Evolutionary conservation across 1,139 yeast species (phyloP), one percentile per base, ranked within the genome.

Genomic region (Suhomyces yuchorum): DNA sequence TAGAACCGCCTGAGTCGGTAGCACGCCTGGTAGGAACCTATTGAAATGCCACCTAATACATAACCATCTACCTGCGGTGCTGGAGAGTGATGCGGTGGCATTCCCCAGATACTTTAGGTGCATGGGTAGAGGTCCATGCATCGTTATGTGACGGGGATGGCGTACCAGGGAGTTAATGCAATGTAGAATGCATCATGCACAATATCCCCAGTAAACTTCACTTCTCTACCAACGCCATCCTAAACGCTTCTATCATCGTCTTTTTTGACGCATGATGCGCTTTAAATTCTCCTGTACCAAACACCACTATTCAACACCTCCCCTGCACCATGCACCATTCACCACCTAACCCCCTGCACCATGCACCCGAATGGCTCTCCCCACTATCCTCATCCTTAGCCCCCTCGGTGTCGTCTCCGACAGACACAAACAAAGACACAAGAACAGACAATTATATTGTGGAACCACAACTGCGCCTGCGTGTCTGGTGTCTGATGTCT

Each of bases 381-480:
- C 34, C 34, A 30, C 34, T 30, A 30, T 14, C 8, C 34, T 15
- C 34, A 14, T 15, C 34, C 34, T 30, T 30, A 14, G 34, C 34
- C 34, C 34, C 34, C 34, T 30, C 34, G 34, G 18, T 30, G 34
- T 30, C 34, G 34, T 30, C 34, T 30, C 34, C 40, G 40, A 28
- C 37, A 14, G 35, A 28, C 36, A 23, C 47, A 44, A 44, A 44
- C 44, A 44, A 33, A 37, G 14, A 38, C 34, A 43, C 42, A 30
- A 30, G 34, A 30, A 12, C 18, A 30, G 34, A 30, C 34, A 37
- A 43, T 33, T 37, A 37, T 20, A 40, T 35, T 44, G 36, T 44
- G 43, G 35, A 26, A 26, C 43, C 40, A 35, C 40, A 39, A 28
- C 47, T 44, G 47, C 47, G 47, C 47, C 47, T 35, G 40, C 43